Evolutionary conservation across 495 filamentous ascomycete genomes (phyloP), one percentile per base, ranked within the genome.

Genomic region (Penicillium arizonense): DNA sequence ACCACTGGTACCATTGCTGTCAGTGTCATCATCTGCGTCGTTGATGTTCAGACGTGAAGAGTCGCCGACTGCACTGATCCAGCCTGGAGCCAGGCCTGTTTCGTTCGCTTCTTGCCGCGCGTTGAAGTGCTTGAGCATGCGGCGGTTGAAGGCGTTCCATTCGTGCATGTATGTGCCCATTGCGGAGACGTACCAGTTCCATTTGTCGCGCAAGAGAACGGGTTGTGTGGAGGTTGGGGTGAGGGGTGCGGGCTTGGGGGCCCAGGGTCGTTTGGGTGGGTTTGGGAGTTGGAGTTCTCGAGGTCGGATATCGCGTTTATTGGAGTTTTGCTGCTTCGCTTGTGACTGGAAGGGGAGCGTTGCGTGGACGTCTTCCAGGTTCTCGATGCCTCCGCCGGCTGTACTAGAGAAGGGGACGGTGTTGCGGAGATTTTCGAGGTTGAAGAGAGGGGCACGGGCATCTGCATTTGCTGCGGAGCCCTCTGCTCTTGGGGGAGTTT

Each of bases 321-420:
- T 58, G 10, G 64, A 59, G 21, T 48, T 63, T 12, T 58, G 63
- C 28, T 56, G 44, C 45, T 68, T 71, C 18, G 90, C 63, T 26
- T 76, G 72, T 37, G 87, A 91, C 51, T 84, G 70, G 65, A 93
- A 94, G 0, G 90, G 90, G 2, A 96, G 80, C 2, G 75, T 84
- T 6, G 79, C 72, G 21, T 75, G 76, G 33, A 96, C 68, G 55
- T 89, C 88, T 18, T 77, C 75, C 30, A 95, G 76, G 33, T 84
- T 82, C 16, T 76, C 69, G 5, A 93, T 82, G 3, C 75, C 75
- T 12, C 84, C 81, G 21, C 68, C 75, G 11, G 78, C 67, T 13
- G 75, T 70, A 30, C 70, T 70, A 3, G 72, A 71, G 36, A 93
- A 83, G 0, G 90, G 90, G 32, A 82, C 83, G 6, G 86, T 79